Conservation (phyloP, 1,284 basidiomycete species). For the Agroathelia rolfsii region DNA sequence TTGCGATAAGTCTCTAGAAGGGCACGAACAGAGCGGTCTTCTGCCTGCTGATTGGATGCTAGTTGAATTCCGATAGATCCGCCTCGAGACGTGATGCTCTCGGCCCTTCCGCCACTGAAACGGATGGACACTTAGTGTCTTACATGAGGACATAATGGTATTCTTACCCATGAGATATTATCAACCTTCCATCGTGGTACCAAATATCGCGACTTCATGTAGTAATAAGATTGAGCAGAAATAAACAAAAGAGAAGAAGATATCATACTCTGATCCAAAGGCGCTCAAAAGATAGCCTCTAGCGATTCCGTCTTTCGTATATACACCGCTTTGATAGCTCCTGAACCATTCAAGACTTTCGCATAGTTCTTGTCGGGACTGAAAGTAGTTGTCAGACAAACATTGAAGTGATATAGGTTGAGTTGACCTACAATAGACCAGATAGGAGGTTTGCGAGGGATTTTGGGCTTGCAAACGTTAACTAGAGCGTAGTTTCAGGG, state of each 20-base stretch:
- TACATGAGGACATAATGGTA: background rate
- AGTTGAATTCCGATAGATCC: conserved; percentile 27
- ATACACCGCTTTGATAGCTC: conserved; percentile 70
- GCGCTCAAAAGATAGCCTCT: conserved; percentile 67
- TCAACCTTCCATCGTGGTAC: conserved; percentile 49
- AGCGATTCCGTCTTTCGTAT: conserved; percentile 47
- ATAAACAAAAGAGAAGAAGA: conserved; percentile 2
- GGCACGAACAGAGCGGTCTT: conserved; percentile 61
- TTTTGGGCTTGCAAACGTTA: too few relatives aligned
- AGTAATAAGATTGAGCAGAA: conserved; percentile 7
- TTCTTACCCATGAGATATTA: conserved; percentile 70
- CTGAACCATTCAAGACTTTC: conserved; percentile 67
- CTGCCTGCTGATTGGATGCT: conserved; percentile 51
- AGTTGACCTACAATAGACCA: too few relatives aligned
- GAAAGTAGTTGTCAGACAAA: conserved; percentile 3
- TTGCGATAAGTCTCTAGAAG: conserved; percentile 44
- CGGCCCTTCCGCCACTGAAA: conserved; percentile 56
- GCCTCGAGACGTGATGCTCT: conserved; percentile 33
- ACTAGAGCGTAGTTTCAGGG: too few relatives aligned
- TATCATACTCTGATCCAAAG: conserved; percentile 50
- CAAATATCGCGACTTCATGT: conserved; percentile 54
- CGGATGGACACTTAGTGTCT: conserved; percentile 3
- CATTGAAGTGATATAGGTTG: too few relatives aligned
- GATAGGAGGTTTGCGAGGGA: too few relatives aligned
- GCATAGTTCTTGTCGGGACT: conserved; percentile 77